Evolutionary conservation across 2,329 filamentous ascomycete species (phyloP), one percentile per base, ranked within the genome.

Genomic region (Arachnomyces sp.): DNA sequence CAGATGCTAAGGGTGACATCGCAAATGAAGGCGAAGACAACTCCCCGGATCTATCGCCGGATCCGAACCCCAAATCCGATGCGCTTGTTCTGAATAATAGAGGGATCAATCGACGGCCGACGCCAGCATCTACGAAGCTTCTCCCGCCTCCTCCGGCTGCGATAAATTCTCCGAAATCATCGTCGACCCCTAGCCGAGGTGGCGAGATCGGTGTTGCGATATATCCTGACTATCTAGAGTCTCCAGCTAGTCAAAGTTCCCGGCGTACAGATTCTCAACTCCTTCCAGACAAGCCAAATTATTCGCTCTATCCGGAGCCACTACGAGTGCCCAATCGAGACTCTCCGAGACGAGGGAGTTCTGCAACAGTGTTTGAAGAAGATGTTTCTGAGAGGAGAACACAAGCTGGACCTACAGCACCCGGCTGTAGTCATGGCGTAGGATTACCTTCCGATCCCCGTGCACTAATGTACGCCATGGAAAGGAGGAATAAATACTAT

Each of bases 321-420:
- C 48, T 67, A n/a, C 53, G 53, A 33, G 51, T 56, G 44, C 56
- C 49, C 30, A 53, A 54, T 30, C 51, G 49, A 9, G 47, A 44
- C 16, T 36, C 43, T 13, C 28, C 32, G 3, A 45, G 56, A 13
- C 57, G 53, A 7, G 38, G 34, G 13, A 67, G 63, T 43, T 52
- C 51, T 14, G 57, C 49, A 17, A 65, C 62, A 2, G 43, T 61
- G 7, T 62, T 65, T 40, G 63, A 66, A 49, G 63, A 67, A 30
- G 62, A 65, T 32, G 49, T 49, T 25, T 43, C 52, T 12, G 44
- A 45, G 36, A 38, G 36, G 34, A 42, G 7, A 31, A 40, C 14
- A 17, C 33, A 30, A 12, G 11, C 32, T 28, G n/a, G 30, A 34
- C 36, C 25, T 28, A 31, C 42, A 25, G 34, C 39, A 13, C 33